phyloP scores from a whole-genome alignment of 306 rosid species.

The Lithocarpus polystachyus region DNA sequence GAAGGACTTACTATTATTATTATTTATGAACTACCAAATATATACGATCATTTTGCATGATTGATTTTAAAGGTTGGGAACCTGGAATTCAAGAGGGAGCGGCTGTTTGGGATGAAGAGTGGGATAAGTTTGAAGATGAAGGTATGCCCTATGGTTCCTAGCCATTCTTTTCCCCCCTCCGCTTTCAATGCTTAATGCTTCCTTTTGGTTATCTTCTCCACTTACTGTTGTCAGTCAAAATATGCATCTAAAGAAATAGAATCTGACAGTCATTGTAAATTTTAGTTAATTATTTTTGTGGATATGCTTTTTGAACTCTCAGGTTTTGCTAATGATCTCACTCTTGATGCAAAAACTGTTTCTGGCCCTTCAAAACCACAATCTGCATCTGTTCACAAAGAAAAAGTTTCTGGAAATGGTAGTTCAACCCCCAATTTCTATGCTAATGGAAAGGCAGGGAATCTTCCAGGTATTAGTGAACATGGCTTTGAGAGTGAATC shows the following conservation, averaged over 20 bases:
- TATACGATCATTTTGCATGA: slow-evolving; percentile 22
- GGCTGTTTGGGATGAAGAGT: slow-evolving; percentile 95
- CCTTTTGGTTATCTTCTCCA: not conserved
- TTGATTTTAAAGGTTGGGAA: slow-evolving; percentile 78
- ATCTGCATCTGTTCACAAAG: slow-evolving; percentile 39
- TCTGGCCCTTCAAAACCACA: slow-evolving; percentile 42
- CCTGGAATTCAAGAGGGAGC: slow-evolving; percentile 80
- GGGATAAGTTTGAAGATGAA: slow-evolving; percentile 99
- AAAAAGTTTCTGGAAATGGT: slow-evolving; percentile 46
- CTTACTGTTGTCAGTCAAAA: not conserved
- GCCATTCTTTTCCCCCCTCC: not conserved
- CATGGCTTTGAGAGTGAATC: slow-evolving; percentile 60
- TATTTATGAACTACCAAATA: not conserved
- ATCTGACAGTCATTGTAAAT: not conserved
- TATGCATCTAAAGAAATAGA: slow-evolving; percentile 7
- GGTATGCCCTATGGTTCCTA: slow-evolving; percentile 41
- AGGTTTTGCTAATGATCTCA: slow-evolving; percentile 85
- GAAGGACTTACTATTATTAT: too few relatives aligned
- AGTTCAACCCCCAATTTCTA: slow-evolving; percentile 46
- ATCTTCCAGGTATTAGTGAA: slow-evolving; percentile 37
- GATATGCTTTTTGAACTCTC: slow-evolving; percentile 20
- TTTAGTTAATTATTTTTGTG: not conserved
- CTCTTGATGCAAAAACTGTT: slow-evolving; percentile 34
- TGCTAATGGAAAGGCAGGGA: slow-evolving; percentile 48
- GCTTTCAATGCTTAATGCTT: not conserved